Base-by-base conservation (phyloP, 2,329 filamentous ascomycete genomes). In the Cytospora piceae region DNA sequence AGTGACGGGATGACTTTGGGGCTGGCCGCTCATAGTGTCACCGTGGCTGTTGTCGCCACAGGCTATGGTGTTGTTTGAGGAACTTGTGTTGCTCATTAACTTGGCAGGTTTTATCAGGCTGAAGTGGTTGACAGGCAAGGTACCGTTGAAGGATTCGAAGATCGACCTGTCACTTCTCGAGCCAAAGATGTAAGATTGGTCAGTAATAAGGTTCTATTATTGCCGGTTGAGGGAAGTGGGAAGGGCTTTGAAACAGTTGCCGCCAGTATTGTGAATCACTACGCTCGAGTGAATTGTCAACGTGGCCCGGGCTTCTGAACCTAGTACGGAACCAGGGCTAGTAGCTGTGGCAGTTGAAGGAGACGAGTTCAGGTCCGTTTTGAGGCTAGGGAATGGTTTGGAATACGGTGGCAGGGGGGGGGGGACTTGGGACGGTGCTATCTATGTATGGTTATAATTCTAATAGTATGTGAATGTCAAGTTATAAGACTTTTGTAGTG, bases 201-300 rank as follows among this genome's bases (percentile, higher is more conserved):
- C 12, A 1, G 17, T 12, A 4, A 4, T 6, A 3, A 9, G 1
- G 32, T 24, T 54, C 4, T 20, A 8, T 20, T 14, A 17, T 7
- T 6, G 14, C 6, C 3, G 29, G 15, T 46, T 17, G 8, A 62
- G 29, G 12, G 9, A 3, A 15, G 29, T 31, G 15, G 32, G 34
- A 4, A 15, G 24, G 17, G 27, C 12, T 14, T 9, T 29, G 17
- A 51, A 24, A 46, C 37, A 51, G n/a, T 29, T 9, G 22, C 24
- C 39, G 11, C 17, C 29, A 4, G 53, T 20, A 42, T 57, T 24
- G 39, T 63, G 60, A 63, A 37, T 63, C 53, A 57, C 60, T 12
- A 37, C 52, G 39, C 24, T 42, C 2, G 39, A 12, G 60, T 63
- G 53, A 63, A 7, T 51, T 2, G 15, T 14, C 5, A 20, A 51